phyloP scores from a whole-genome alignment of 1,139 yeast genomes.

The Candida labiduridarum region DNA sequence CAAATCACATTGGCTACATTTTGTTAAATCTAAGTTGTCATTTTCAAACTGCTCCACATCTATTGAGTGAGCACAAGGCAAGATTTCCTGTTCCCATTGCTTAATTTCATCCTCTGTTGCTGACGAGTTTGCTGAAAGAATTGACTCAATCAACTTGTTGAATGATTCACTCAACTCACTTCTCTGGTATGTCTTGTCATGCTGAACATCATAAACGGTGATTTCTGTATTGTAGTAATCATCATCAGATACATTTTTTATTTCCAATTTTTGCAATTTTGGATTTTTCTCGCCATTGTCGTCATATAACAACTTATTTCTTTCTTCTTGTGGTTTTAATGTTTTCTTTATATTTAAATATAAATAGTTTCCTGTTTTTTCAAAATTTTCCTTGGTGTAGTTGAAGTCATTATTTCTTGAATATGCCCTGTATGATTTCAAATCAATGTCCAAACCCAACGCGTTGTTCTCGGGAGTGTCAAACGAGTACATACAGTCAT shows the following conservation, averaged over 20 bases:
- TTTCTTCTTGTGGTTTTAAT: slow-evolving; percentile 40
- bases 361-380: slow-evolving; percentile 52
- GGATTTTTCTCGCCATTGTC: slow-evolving; percentile 39
- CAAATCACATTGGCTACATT: slow-evolving; percentile 66
- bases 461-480: slow-evolving; percentile 66
- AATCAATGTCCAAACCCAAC: slow-evolving; percentile 72
- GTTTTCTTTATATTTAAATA: slow-evolving; percentile 59
- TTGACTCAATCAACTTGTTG: slow-evolving; percentile 42
- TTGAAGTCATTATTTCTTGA: slow-evolving; percentile 49
- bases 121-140: slow-evolving; percentile 68
- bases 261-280: slow-evolving; percentile 74
- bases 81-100: slow-evolving; percentile 90
- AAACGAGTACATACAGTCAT: slow-evolving; percentile 82
- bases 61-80: slow-evolving; percentile 75
- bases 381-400: slow-evolving; percentile 57
- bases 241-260: slow-evolving; percentile 68
- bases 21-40: slow-evolving; percentile 35
- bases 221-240: slow-evolving; percentile 61
- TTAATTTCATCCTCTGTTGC: slow-evolving; percentile 70
- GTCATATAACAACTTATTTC: slow-evolving; percentile 21
- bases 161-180: slow-evolving; percentile 26
- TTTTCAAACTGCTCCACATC: slow-evolving; percentile 43
- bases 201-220: slow-evolving; percentile 44
- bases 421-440: slow-evolving; percentile 65
- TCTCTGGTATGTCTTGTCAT: slow-evolving; percentile 25